A percentile compares a stretch with the other conserved stretches of the same genome.
phyloP scores from a whole-genome alignment of 345 rosid genomes.

The Eucalyptus polybractea region DNA sequence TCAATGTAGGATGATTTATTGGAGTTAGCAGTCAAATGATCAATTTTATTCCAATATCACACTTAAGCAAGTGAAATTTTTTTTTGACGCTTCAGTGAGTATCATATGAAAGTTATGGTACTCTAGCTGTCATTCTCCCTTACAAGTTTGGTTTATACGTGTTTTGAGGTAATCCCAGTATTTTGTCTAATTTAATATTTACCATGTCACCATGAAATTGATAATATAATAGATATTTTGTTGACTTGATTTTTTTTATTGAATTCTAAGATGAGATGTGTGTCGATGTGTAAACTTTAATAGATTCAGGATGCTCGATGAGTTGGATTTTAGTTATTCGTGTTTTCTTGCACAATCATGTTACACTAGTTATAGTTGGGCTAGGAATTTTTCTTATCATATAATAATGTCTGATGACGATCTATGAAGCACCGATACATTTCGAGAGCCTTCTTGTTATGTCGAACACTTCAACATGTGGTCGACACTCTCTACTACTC shows the following conservation, averaged over 20 bases:
- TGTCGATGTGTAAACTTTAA: neutral
- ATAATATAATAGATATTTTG: neutral
- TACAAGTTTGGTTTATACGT: neutral
- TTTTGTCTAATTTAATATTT: neutral
- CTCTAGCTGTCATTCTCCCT: accelerated
- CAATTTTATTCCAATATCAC: too few relatives aligned
- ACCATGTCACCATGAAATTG: neutral
- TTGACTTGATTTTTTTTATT: neutral
- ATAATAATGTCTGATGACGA: neutral
- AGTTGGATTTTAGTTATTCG: neutral
- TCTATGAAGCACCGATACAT: too few relatives aligned
- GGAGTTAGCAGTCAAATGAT: too few relatives aligned
- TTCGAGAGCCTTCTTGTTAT: accelerated
- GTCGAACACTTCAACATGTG: accelerated
- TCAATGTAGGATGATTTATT: too few relatives aligned
- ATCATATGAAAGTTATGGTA: accelerated
- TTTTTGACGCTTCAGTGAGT: accelerated
- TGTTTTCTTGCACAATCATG: neutral
- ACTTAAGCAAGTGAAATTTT: too few relatives aligned
- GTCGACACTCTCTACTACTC: accelerated
- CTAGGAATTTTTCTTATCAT: neutral
- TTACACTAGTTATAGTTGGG: neutral
- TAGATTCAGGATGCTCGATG: accelerated
- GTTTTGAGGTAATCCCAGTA: neutral
- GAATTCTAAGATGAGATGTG: neutral